A percentile compares a stretch with the other conserved stretches of the same genome.
These are phyloP conservation scores for Euptelea pleiosperma DNA, from an alignment of 164 flowering plant species.

Conservation along the genomic window DNA sequence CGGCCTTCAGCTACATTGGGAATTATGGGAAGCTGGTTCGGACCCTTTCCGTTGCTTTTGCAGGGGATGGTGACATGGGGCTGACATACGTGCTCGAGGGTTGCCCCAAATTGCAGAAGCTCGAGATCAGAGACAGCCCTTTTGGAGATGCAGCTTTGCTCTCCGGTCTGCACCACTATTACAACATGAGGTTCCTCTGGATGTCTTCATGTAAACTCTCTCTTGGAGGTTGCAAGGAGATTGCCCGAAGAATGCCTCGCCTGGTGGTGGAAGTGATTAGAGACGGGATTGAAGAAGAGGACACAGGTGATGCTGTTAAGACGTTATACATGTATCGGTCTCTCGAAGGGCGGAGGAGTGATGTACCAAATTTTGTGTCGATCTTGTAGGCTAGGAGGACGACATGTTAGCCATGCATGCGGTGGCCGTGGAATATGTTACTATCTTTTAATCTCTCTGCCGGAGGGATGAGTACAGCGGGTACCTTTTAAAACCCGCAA, in stretches of 20 bases:
- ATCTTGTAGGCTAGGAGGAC: slow-evolving; percentile 43
- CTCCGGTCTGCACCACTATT: slow-evolving; percentile 65
- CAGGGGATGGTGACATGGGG: slow-evolving; percentile 71
- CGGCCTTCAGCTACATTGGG: slow-evolving; percentile 70
- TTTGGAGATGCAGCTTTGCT: slow-evolving; percentile 71
- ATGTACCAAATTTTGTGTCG: slow-evolving; percentile 56
- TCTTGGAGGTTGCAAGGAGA: slow-evolving; percentile 49
- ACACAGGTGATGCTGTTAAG: too few relatives aligned
- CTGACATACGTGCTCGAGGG: slow-evolving; percentile 73
- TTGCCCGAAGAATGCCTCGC: slow-evolving; percentile 54
- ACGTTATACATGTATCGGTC: slow-evolving; percentile 84
- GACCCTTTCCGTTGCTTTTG: slow-evolving; percentile 83
- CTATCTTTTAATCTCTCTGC: neutral
- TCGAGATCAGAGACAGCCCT: slow-evolving; percentile 88
- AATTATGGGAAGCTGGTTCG: slow-evolving; percentile 64
- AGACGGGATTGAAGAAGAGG: too few relatives aligned
- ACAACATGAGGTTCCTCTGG: slow-evolving; percentile 85
- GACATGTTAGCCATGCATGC: slow-evolving; percentile 13
- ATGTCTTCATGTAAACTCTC: slow-evolving; percentile 68
- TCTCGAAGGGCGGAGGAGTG: slow-evolving; percentile 70
- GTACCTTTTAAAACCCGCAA: slow-evolving; percentile 30
- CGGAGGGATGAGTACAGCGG: slow-evolving; percentile 14
- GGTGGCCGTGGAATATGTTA: slow-evolving; percentile 12
- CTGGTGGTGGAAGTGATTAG: slow-evolving; percentile 71
- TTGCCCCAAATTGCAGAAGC: slow-evolving; percentile 72